Percentiles rank a stretch among this genome's conserved stretches.
These are phyloP conservation scores for Peziza echinospora DNA, from an alignment of 495 filamentous ascomycete genomes.

Conservation along the genomic window DNA sequence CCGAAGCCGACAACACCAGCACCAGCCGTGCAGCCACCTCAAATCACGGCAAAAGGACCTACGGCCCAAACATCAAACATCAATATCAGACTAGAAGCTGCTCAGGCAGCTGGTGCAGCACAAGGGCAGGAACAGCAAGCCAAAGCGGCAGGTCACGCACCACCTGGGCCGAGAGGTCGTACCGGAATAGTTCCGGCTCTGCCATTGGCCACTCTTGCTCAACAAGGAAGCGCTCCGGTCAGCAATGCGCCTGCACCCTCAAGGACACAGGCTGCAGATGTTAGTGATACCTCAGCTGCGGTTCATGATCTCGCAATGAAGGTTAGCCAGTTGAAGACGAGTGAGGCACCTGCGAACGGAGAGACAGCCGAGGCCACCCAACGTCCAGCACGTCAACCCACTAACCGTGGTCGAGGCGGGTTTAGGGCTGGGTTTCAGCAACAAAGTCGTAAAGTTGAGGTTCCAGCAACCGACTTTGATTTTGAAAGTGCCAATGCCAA, in stretches of 20 bases:
- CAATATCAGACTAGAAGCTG: slow-evolving; percentile 11
- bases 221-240: slow-evolving; percentile 20
- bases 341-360: slow-evolving; percentile 22
- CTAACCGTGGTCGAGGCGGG: slow-evolving; percentile 29
- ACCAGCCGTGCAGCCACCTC: slow-evolving; percentile 22
- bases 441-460: slow-evolving; percentile 49
- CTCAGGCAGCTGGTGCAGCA: slow-evolving; percentile 15
- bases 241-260: slow-evolving; percentile 23
- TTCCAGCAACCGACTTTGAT: slow-evolving; percentile 78
- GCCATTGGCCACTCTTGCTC: slow-evolving; percentile 24
- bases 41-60: slow-evolving; percentile 18
- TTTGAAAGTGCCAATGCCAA: slow-evolving; percentile 85
- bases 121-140: not conserved
- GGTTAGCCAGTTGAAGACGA: slow-evolving; percentile 70
- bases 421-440: slow-evolving; percentile 34
- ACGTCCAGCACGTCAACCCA: slow-evolving; percentile 4
- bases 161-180: slow-evolving; percentile 40
- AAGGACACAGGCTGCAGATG: slow-evolving; percentile 15
- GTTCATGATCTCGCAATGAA: slow-evolving; percentile 65
- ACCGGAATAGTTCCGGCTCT: slow-evolving; percentile 54
- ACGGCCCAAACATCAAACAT: slow-evolving; percentile 9
- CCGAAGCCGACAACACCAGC: slow-evolving; percentile 20
- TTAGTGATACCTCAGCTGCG: slow-evolving; percentile 26
- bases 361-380: not conserved
- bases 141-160: slow-evolving; percentile 26